phyloP scores from a whole-genome alignment of 2,329 filamentous ascomycete genomes.

The Teratosphaeria epicoccoides region DNA sequence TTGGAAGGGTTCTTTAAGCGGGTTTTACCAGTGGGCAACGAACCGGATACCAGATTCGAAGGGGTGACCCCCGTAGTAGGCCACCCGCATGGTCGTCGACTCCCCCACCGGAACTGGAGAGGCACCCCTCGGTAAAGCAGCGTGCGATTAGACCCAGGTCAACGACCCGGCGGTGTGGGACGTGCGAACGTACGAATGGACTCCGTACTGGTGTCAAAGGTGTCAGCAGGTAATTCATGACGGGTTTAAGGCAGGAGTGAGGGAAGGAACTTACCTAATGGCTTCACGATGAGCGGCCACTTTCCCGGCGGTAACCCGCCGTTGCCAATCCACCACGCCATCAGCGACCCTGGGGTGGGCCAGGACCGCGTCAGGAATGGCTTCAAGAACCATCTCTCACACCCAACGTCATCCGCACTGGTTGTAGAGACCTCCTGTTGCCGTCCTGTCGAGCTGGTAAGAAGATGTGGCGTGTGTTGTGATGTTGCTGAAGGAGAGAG shows the following conservation, averaged over 20 bases:
- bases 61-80: background rate
- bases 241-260: background rate
- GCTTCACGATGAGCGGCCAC: background rate
- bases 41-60: background rate
- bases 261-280: background rate
- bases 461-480: background rate
- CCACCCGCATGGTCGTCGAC: background rate
- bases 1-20: background rate
- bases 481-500: background rate
- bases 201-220: background rate
- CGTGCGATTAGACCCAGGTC: background rate
- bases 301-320: background rate
- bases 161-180: background rate
- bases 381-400: background rate
- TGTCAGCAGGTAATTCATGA: background rate
- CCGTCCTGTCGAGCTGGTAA: background rate
- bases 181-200: background rate
- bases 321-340: background rate
- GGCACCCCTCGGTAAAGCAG: background rate
- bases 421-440: background rate
- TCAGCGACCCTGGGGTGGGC: background rate
- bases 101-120: background rate
- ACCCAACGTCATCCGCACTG: background rate
- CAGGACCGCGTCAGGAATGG: background rate
- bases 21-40: background rate